Percentiles rank a stretch among this genome's conserved stretches.
phyloP scores from a whole-genome alignment of 768 basidiomycete genomes.

The Boletus rubroflammeus region DNA sequence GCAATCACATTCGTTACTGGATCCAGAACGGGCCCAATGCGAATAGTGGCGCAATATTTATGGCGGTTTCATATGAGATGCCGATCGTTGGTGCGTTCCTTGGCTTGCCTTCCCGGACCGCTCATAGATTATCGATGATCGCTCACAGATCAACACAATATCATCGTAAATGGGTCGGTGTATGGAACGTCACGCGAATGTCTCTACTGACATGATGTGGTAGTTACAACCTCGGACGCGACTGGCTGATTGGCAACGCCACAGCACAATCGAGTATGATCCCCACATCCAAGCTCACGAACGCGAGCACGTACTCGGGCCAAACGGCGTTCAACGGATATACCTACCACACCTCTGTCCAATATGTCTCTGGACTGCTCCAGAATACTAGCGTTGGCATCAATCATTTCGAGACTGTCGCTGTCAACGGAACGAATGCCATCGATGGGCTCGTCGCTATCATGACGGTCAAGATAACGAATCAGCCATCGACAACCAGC shows the following conservation, averaged over 20 bases:
- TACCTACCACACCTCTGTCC: constrained; percentile 67
- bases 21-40: constrained; percentile 62
- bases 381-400: constrained; percentile 64
- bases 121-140: background rate
- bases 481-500: constrained; percentile 26
- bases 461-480: constrained; percentile 64
- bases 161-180: constrained; percentile 63
- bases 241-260: constrained; percentile 83
- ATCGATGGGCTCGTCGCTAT: constrained; percentile 84
- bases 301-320: constrained; percentile 58
- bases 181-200: background rate
- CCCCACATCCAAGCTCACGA: constrained; percentile 31
- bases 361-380: constrained; percentile 70
- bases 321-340: constrained; percentile 61
- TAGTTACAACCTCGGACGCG: constrained; percentile 77
- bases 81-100: constrained; percentile 52
- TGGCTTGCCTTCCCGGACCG: constrained; percentile 5
- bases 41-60: constrained; percentile 70
- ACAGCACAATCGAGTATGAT: constrained; percentile 42
- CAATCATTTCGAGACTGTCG: constrained; percentile 62
- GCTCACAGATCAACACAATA: constrained; percentile 57
- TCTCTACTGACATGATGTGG: background rate
- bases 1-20: constrained; percentile 90
- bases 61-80: constrained; percentile 72
- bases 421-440: constrained; percentile 49